Base-by-base conservation (phyloP, 345 rosid genomes). In the Eucalyptus curtisii region DNA sequence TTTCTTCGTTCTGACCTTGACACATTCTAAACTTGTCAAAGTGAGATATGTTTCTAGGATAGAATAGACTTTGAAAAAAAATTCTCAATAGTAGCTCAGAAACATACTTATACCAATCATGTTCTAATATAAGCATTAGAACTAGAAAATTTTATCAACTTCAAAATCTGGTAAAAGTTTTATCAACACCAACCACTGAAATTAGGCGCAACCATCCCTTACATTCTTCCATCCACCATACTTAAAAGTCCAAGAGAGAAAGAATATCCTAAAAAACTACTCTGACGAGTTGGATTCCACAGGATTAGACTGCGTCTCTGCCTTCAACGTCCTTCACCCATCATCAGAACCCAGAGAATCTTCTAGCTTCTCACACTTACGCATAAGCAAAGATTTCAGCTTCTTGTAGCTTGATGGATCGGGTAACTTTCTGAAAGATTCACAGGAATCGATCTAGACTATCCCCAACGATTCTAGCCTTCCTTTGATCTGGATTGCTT, bases 241-340 rank as follows among this genome's bases (percentile, higher is more conserved):
- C 53, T 52, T 20, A 7, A 19, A 52, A 52, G 24, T 52, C 24
- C 61, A 55, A 55, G 61, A 55, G 27, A 55, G 27, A 3, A 55
- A 22, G 22, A 55, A 4, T 55, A 7, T 55, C 61, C 61, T 55
- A 22, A 55, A 55, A 55, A 1, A 55, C 22, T 25, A 59, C 31
- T 12, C 31, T 11, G 4, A 59, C 16, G 3, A 59, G 31, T 59
- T 13, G 31, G 66, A 12, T 59, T 59, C 68, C 68, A 12, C 8
- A 0, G 0, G 68, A 59, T 59, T 0, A 59, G 8, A 59, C 3
- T 27, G 31, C n/a, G 2, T 59, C 68, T 59, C 0, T 59, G 13
- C 68, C 31, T 59, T 27, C 68, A 59, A 59, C 0, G 8, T 59
- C 0, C 31, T 0, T 31, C 0, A 13, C 31, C 14, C 0, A 27